phyloP scores from a whole-genome alignment of 192 early-diverging fungal genomes.

The Piromyces finnis region DNA sequence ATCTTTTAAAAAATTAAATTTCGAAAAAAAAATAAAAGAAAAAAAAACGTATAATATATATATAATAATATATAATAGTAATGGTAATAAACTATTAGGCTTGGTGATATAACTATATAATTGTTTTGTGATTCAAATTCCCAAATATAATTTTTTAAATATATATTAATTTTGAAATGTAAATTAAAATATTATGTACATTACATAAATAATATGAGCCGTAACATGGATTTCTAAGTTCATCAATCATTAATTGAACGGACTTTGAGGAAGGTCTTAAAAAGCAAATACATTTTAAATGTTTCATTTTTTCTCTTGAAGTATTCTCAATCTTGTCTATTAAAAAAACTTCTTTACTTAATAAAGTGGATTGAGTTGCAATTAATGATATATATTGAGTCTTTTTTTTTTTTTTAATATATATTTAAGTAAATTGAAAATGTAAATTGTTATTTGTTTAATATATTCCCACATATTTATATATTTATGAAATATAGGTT shows the following conservation, averaged over 20 bases:
- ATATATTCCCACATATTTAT: too few relatives aligned
- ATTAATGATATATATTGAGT: constrained; percentile 55
- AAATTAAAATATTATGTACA: background rate
- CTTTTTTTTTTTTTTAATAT: background rate
- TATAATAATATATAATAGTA: background rate
- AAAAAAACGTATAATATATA: background rate
- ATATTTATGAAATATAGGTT: too few relatives aligned
- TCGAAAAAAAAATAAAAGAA: background rate
- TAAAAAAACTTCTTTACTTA: constrained; percentile 83
- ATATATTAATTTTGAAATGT: background rate
- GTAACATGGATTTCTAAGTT: constrained; percentile 79
- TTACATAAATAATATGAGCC: constrained; percentile 91
- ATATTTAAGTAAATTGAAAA: too few relatives aligned
- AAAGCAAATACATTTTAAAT: constrained; percentile 90
- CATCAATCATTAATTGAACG: constrained; percentile 70
- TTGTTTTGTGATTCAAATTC: too few relatives aligned
- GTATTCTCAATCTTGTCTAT: constrained; percentile 82
- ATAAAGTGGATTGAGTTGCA: constrained; percentile 77
- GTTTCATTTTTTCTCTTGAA: constrained; percentile 75
- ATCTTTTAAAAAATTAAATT: too few relatives aligned
- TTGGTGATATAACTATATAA: too few relatives aligned
- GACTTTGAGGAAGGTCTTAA: constrained; percentile 68
- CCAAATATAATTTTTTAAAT: too few relatives aligned
- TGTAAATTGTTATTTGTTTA: too few relatives aligned
- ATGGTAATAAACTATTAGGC: too few relatives aligned